Evolutionary conservation across 768 basidiomycete species (phyloP).

Genomic region (Tylopilus balloui): DNA sequence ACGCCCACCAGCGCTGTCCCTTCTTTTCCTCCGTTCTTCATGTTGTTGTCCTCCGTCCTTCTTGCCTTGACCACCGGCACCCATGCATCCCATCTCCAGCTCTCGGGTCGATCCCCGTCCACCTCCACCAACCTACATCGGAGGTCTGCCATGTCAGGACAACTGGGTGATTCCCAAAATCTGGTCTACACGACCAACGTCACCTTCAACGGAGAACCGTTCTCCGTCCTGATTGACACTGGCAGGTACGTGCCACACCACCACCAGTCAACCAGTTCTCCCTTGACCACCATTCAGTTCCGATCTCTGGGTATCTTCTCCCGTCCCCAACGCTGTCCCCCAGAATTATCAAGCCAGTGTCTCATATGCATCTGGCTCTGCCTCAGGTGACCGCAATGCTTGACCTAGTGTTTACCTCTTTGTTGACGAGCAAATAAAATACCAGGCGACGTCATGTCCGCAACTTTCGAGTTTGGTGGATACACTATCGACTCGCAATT

Average conservation of each 20-base stretch:
- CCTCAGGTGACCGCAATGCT: slow-evolving; percentile 36
- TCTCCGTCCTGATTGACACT: slow-evolving; percentile 41
- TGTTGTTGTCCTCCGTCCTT: slow-evolving; percentile 5
- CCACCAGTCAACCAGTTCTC: background rate
- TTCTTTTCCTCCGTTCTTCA: background rate
- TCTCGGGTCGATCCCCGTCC: slow-evolving; percentile 15
- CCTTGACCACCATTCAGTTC: slow-evolving; percentile 39
- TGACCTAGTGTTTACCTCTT: background rate
- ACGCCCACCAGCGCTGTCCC: background rate
- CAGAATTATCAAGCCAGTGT: slow-evolving; percentile 40
- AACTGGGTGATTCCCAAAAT: slow-evolving; percentile 30
- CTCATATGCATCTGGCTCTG: slow-evolving; percentile 51
- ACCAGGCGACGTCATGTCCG: slow-evolving; percentile 29
- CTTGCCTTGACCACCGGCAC: slow-evolving; percentile 5
- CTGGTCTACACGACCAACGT: slow-evolving; percentile 37
- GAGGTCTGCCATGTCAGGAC: slow-evolving; percentile 29
- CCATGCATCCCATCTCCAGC: slow-evolving; percentile 12
- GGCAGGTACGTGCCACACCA: slow-evolving; percentile 36
- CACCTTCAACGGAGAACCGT: slow-evolving; percentile 33
- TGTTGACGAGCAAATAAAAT: background rate
- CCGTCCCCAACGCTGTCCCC: slow-evolving; percentile 36
- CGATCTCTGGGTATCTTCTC: slow-evolving; percentile 56
- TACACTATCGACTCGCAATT: slow-evolving; percentile 48
- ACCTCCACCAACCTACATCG: slow-evolving; percentile 12
- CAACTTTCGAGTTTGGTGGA: slow-evolving; percentile 28